Base-by-base conservation (phyloP, 2,329 filamentous ascomycete genomes). In the Rhexocercosporidium sp. region DNA sequence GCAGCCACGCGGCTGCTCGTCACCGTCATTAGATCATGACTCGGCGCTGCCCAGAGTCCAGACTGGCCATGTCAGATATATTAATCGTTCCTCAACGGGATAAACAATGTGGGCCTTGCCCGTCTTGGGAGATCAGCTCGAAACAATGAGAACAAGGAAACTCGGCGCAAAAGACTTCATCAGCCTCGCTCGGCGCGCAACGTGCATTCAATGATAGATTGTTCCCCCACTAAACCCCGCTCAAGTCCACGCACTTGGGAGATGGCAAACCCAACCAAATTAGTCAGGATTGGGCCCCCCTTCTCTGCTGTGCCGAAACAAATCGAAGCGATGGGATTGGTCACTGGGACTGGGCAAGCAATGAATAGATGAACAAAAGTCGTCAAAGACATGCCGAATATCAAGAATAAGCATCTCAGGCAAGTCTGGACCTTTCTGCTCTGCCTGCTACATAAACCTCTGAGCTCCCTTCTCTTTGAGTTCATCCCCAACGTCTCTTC, bases 311-410 rank as follows among this genome's bases (percentile, higher is more conserved):
- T 37, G 22, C 56, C 22, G 56, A 59, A 41, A 59, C 56, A 59
- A 59, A 59, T 59, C 56, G 29, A 59, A n/a, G 22, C n/a, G 39
- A 59, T 59, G 22, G 20, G 20, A 44, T 59, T 59, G 56, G 56
- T 25, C 14, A 31, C 2, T 44, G 39, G 20, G 60, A n/a, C 31
- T 9, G 27, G 25, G 31, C 20, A 37, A 60, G 44, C 29, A 59
- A 44, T 31, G 34, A 34, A 53, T 64, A 53, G 41, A 66, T 63
- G 53, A 64, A 59, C 20, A 6, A 62, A n/a, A 44, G 34, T 63
- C 65, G 60, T 60, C 60, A 66, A 44, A 59, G 53, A 22, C 34
- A 53, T 62, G 2, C 37, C 56, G 4, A 54, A 25, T 27, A 37
- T 59, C 31, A 51, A 27, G 37, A 16, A 47, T 5, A 47, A 49